Conservation (phyloP, 2,329 filamentous ascomycete genomes). For the Chaetomium olivaceum region DNA sequence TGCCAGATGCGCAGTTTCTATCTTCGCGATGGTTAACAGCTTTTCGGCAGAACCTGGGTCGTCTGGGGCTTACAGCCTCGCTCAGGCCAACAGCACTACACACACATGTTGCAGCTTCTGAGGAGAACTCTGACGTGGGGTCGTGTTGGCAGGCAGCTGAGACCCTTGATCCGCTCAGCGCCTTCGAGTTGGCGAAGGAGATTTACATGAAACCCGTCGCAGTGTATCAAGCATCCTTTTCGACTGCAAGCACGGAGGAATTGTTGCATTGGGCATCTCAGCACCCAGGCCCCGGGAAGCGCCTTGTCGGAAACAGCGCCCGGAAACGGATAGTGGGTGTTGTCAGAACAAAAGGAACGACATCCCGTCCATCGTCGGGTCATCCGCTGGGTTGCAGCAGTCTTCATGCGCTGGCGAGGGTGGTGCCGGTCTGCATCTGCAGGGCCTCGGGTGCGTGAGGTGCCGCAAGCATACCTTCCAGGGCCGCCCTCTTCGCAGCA, state of each 20-base stretch:
- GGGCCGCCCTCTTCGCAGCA: background rate
- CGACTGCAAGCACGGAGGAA: background rate
- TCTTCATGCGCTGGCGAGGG: conserved; percentile 5
- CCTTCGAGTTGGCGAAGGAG: background rate
- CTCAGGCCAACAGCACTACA: background rate
- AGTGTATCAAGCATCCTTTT: background rate
- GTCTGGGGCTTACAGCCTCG: background rate
- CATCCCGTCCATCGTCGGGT: background rate
- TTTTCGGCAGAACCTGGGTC: background rate
- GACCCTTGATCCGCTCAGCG: background rate
- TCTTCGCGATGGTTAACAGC: background rate
- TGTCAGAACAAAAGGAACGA: conserved; percentile 6
- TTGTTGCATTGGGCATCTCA: background rate
- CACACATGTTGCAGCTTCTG: background rate
- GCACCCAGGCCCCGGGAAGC: background rate
- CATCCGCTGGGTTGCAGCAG: background rate
- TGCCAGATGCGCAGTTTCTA: background rate
- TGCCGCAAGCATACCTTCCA: conserved; percentile 1
- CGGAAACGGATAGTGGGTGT: background rate
- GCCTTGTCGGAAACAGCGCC: background rate
- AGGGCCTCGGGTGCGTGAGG: conserved; percentile 5
- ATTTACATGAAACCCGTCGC: conserved; percentile 6
- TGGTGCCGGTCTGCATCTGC: conserved; percentile 7
- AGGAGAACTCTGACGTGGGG: background rate
- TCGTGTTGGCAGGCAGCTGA: conserved; percentile 5